Evolutionary conservation across 2,329 filamentous ascomycete species (phyloP).

Genomic region (Aureobasidium mangrovei): DNA sequence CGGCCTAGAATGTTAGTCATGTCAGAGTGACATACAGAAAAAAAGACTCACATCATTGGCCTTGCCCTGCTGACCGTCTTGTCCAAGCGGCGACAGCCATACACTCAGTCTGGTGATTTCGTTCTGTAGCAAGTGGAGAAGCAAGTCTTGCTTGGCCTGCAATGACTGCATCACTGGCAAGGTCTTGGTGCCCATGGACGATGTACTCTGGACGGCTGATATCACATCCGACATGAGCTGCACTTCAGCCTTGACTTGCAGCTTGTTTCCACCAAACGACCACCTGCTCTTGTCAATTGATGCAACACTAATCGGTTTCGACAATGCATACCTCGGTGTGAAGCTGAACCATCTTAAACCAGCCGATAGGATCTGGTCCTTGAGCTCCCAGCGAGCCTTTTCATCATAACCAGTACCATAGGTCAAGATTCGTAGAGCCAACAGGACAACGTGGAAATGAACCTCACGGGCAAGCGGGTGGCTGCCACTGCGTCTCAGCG

Average conservation of each 20-base stretch:
- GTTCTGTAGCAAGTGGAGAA: slow-evolving; percentile 70
- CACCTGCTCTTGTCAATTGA: slow-evolving; percentile 44
- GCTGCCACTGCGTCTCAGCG: slow-evolving; percentile 58
- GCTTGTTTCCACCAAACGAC: slow-evolving; percentile 89
- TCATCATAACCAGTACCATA: slow-evolving; percentile 57
- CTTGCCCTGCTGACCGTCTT: slow-evolving; percentile 33
- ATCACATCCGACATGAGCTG: slow-evolving; percentile 71
- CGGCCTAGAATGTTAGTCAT: neutral
- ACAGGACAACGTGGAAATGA: slow-evolving; percentile 80
- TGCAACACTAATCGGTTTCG: no score
- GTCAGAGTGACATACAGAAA: neutral
- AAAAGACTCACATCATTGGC: slow-evolving; percentile 9
- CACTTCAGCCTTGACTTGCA: slow-evolving; percentile 90
- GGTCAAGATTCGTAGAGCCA: slow-evolving; percentile 69
- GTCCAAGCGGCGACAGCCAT: slow-evolving; percentile 76
- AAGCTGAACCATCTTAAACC: slow-evolving; percentile 82
- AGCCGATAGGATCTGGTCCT: slow-evolving; percentile 80
- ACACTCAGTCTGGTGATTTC: slow-evolving; percentile 77
- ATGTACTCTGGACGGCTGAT: slow-evolving; percentile 54
- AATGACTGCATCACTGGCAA: slow-evolving; percentile 54
- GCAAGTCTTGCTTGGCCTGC: slow-evolving; percentile 71
- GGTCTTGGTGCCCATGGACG: slow-evolving; percentile 45
- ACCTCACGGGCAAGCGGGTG: slow-evolving; percentile 87
- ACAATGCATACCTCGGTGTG: slow-evolving; percentile 51
- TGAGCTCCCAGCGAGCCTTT: slow-evolving; percentile 68